Evolutionary conservation across 805 yeast species (phyloP).

Genomic region (Lipomyces yamanashiensis): DNA sequence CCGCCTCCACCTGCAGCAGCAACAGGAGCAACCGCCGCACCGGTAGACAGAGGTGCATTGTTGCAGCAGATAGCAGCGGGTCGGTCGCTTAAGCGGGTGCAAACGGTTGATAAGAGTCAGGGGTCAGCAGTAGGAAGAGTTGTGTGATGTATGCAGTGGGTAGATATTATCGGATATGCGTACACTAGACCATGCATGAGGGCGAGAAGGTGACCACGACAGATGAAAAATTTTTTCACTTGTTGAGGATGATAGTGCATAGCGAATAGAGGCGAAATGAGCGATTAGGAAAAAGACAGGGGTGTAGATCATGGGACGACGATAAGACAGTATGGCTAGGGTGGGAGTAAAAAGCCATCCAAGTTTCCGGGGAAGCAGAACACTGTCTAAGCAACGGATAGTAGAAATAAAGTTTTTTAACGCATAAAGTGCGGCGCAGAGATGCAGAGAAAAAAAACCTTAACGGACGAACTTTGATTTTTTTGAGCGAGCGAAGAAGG

Average conservation of each 20-base stretch:
- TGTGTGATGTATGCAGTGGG: neutral
- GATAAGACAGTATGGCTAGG: too few relatives aligned
- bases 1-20: conserved; percentile 47
- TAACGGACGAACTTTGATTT: too few relatives aligned
- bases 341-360: too few relatives aligned
- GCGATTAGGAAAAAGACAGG: neutral
- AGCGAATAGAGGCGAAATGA: neutral
- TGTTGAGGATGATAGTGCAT: too few relatives aligned
- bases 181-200: too few relatives aligned
- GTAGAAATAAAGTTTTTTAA: neutral
- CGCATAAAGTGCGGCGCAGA: neutral
- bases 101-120: conserved; percentile 41
- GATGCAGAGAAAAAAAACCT: neutral
- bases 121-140: conserved; percentile 33
- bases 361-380: too few relatives aligned
- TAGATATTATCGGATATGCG: neutral
- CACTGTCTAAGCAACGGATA: too few relatives aligned
- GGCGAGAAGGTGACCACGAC: too few relatives aligned
- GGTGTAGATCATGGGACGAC: neutral
- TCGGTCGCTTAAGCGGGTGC: conserved; percentile 55
- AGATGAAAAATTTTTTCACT: too few relatives aligned
- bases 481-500: too few relatives aligned
- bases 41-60: conserved; percentile 54
- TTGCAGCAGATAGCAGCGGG: conserved; percentile 65
- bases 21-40: conserved; percentile 44